Conservation (phyloP, 2,329 filamentous ascomycete genomes). For the Blumeriella jaapii region DNA sequence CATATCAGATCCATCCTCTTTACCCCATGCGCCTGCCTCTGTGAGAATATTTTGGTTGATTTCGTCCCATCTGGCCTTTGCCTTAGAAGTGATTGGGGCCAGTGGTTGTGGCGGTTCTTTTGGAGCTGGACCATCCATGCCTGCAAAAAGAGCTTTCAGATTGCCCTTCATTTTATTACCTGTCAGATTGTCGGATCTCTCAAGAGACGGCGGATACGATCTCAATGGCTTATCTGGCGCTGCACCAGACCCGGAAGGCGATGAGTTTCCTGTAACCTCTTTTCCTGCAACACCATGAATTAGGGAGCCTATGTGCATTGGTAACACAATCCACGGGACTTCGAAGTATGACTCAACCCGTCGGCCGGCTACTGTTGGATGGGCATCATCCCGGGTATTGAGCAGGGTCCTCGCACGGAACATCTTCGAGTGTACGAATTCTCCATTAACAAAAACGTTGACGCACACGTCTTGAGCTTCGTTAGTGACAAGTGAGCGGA, state of each 20-base stretch:
- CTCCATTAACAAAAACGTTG: conserved; percentile 12
- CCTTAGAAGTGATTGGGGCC: background rate
- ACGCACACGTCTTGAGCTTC: conserved; percentile 6
- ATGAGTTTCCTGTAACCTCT: background rate
- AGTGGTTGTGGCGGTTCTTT: background rate
- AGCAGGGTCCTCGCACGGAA: conserved; percentile 6
- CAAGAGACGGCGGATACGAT: background rate
- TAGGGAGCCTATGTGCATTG: background rate
- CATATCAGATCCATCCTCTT: conserved; percentile 5
- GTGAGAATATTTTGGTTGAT: conserved; percentile 7
- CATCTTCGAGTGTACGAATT: conserved; percentile 6
- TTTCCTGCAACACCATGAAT: background rate
- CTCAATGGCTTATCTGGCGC: background rate
- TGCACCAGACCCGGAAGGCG: background rate
- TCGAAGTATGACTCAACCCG: conserved; percentile 5
- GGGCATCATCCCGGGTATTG: conserved; percentile 4
- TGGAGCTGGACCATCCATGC: background rate
- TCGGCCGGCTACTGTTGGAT: conserved; percentile 8
- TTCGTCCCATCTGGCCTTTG: conserved; percentile 5
- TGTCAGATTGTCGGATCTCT: background rate
- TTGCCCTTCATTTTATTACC: background rate
- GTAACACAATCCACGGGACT: conserved; percentile 8
- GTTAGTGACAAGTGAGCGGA: conserved; percentile 4
- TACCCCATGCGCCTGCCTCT: conserved; percentile 13
- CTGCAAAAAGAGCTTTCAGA: background rate